Conservation (phyloP, 176 grass and related monocot genomes). For the Bromus sterilis region DNA sequence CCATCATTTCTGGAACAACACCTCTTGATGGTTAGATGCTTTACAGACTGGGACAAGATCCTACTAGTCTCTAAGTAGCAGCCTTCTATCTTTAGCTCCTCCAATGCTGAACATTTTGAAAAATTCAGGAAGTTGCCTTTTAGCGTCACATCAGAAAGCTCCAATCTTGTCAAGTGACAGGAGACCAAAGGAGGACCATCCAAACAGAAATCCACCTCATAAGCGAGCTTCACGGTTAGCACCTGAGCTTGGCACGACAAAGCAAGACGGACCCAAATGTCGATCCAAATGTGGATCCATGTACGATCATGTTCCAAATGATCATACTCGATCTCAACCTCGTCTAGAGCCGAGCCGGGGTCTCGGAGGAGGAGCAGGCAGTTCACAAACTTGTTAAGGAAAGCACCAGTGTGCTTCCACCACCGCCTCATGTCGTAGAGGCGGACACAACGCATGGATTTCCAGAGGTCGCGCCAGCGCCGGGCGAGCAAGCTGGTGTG, state of each 20-base stretch:
- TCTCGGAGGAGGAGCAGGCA: not conserved
- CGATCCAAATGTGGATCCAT: not conserved
- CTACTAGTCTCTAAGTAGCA: not conserved
- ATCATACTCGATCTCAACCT: not conserved
- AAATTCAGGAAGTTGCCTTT: not conserved
- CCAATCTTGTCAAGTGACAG: not conserved
- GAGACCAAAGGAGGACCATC: not conserved
- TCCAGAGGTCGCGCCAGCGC: not conserved
- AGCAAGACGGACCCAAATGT: not conserved
- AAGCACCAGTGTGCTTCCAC: not conserved
- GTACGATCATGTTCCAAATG: rapidly evolving
- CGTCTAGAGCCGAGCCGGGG: not conserved
- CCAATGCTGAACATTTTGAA: not conserved
- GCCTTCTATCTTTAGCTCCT: not conserved
- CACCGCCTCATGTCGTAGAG: not conserved
- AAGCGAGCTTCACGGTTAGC: not conserved
- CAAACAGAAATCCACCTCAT: not conserved
- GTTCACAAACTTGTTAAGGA: not conserved
- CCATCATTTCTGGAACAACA: not conserved
- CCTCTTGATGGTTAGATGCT: not conserved
- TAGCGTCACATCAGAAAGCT: not conserved
- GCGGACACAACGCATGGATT: not conserved
- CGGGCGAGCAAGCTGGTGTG: not conserved
- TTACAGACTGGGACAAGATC: not conserved
- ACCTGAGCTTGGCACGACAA: not conserved